Conservation (phyloP, 306 rosid species). For the Pueraria montana region DNA sequence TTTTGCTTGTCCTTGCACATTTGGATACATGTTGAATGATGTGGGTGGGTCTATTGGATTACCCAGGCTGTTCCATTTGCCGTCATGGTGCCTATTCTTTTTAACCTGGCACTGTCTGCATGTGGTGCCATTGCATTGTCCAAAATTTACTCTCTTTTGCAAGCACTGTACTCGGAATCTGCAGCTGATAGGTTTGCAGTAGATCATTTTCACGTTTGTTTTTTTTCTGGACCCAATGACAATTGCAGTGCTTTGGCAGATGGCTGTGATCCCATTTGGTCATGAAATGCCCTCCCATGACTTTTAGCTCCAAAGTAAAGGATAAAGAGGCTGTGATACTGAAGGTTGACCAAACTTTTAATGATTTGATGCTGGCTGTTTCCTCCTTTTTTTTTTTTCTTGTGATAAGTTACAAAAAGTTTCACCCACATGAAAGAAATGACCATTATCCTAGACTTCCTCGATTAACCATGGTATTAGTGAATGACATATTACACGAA, state of each 20-base stretch:
- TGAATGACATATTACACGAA: slow-evolving; percentile 21
- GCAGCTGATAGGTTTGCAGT: slow-evolving; percentile 39
- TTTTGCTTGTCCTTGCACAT: slow-evolving; percentile 40
- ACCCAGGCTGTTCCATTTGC: slow-evolving; percentile 39
- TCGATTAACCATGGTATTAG: slow-evolving; percentile 37
- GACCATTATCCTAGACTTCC: slow-evolving; percentile 45
- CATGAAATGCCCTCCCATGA: slow-evolving; percentile 48
- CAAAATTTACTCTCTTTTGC: slow-evolving; percentile 25
- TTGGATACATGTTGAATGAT: slow-evolving; percentile 41
- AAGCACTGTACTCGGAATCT: slow-evolving; percentile 28
- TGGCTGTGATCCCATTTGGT: slow-evolving; percentile 52
- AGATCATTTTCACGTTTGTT: slow-evolving; percentile 42
- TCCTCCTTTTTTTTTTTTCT: slow-evolving; percentile 36
- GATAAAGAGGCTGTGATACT: slow-evolving; percentile 48
- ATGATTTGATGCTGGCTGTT: slow-evolving; percentile 57
- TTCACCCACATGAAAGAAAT: slow-evolving; percentile 50
- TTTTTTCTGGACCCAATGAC: slow-evolving; percentile 44
- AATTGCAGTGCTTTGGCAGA: slow-evolving; percentile 40
- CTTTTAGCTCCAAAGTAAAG: slow-evolving; percentile 52
- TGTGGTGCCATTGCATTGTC: slow-evolving; percentile 35
- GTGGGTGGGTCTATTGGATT: slow-evolving; percentile 42
- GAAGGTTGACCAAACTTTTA: slow-evolving; percentile 58
- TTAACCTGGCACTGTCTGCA: slow-evolving; percentile 31
- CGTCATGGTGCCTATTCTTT: slow-evolving; percentile 35
- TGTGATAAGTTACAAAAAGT: slow-evolving; percentile 26